Base-by-base conservation (phyloP, 345 rosid genomes). In the Abelmoschus esculentus region DNA sequence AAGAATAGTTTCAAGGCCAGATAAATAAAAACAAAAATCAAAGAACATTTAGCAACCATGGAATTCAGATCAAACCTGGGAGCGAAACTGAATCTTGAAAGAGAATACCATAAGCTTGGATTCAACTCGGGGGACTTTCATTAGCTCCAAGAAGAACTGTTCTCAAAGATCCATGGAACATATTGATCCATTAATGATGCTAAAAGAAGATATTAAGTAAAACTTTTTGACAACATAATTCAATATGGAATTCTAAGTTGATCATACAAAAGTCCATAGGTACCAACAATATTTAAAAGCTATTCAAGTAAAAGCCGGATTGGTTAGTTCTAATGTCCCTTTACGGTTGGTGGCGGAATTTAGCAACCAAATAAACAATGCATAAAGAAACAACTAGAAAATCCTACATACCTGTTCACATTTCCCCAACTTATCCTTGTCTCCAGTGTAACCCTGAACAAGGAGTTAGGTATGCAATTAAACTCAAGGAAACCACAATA, bases 101-200 rank as follows among this genome's bases (percentile, higher is more conserved):
- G 95, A 86, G 80, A 93, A 93, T 66, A 93, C 92, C 72, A 95
- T 86, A 77, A 93, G 92, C 85, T 93, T 93, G 61, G 91, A 81
- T 78, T 93, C 98, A 49, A 87, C 90, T 75, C 95, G 85, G 49
- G 98, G 95, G 65, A 93, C 95, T 88, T 85, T 81, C 93, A 90
- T 87, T 72, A 93, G 76, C 89, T 93, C 98, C 70, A 87, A 74
- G 81, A 93, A 93, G 80, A 93, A 93, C 97, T 90, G 93, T 72
- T 67, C 9, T 78, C 42, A 67, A 40, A 77, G 58, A 66, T 66
- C 71, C 67, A 82, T 60, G 64, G 61, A 74, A 71, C 57, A 75
- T 57, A 63, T 44, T 26, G 53, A 67, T 69, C 49, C 65, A 11
- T 47, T 72, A 54, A 34, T 22, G 22, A 32, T 5, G 67, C 53